Base-by-base conservation (phyloP, 2,329 filamentous ascomycete genomes). In the Xylaria sp. region DNA sequence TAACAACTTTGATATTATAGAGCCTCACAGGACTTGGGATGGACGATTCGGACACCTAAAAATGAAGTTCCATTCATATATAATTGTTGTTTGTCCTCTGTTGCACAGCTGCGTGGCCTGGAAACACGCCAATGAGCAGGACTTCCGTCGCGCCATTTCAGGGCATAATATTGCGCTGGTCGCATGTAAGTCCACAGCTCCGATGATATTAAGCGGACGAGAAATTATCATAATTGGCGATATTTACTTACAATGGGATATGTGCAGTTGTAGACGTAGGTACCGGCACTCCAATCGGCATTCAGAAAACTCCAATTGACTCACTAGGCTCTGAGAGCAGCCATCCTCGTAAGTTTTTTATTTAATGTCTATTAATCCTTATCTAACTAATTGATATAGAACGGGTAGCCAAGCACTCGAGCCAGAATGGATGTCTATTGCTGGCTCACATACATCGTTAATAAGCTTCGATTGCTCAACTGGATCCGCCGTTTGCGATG, bases 401-500 rank as follows among this genome's bases (percentile, higher is more conserved):
- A 63, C 71, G 4, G 55, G 70, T 8, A 75, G 74, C 46, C 67
- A 73, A 64, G 63, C 68, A 9, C 68, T 80, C 15, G 75, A 78
- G 43, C 29, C 69, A 21, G 74, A 78, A 74, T 80, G 77, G 78
- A 44, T 25, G 13, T 57, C 54, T 17, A 19, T 65, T 19, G 37
- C 60, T 4, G 25, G 37, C 21, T 57, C 60, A 27, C 58, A 62
- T 21, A 58, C 52, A 23, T 46, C 51, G 25, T 56, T 77, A 1
- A 57, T 76, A 27, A 79, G 75, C 57, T 67, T 83, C 17, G 77
- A 83, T 69, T 83, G 81, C 66, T 68, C 70, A 3, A 58, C 64
- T 1, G 66, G 73, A 2, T n/a, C 66, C 2, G 62, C 70, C 6
- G 64, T 81, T n/a, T 84, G 81, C 66, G 64, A 72, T 49, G 74